Evolutionary conservation across 441 rosid species (phyloP).

Genomic region (Omphalea diandra): DNA sequence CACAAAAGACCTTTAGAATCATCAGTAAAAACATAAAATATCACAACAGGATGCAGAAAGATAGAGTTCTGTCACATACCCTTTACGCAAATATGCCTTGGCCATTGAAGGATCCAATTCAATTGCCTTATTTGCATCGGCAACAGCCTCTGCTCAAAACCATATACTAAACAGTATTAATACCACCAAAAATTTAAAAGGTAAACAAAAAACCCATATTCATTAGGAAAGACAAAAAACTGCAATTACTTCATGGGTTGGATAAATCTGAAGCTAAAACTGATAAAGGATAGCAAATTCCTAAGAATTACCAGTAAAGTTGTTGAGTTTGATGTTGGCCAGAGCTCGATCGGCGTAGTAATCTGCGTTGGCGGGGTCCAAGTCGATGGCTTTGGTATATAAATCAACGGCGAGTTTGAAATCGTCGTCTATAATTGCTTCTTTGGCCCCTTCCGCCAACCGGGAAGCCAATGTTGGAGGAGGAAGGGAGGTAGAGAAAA

Average conservation of each 20-base stretch:
- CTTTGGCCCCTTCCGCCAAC: slow-evolving; percentile 63
- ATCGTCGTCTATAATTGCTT: slow-evolving; percentile 81
- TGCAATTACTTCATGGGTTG: too few species aligned
- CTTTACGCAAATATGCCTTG: slow-evolving; percentile 79
- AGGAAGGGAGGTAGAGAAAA: background rate
- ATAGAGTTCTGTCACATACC: slow-evolving; percentile 35
- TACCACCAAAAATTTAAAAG: background rate
- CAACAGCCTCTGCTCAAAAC: slow-evolving; percentile 59
- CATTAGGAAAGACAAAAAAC: background rate
- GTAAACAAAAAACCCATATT: background rate
- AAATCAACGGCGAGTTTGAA: slow-evolving; percentile 70
- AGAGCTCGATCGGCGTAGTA: slow-evolving; percentile 90
- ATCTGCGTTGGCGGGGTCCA: slow-evolving; percentile 57
- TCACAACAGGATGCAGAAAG: background rate
- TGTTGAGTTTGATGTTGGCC: slow-evolving; percentile 65
- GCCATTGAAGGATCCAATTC: slow-evolving; percentile 59
- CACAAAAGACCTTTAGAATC: background rate
- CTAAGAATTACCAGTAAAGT: slow-evolving; percentile 59
- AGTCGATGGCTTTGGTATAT: slow-evolving; percentile 63
- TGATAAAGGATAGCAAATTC: too few species aligned
- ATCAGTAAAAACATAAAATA: background rate
- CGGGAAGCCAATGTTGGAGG: slow-evolving; percentile 50
- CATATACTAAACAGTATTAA: background rate
- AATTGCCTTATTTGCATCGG: slow-evolving; percentile 75
- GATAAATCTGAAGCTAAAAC: background rate